Conservation (phyloP, 345 rosid species). For the Eucalyptus camaldulensis region DNA sequence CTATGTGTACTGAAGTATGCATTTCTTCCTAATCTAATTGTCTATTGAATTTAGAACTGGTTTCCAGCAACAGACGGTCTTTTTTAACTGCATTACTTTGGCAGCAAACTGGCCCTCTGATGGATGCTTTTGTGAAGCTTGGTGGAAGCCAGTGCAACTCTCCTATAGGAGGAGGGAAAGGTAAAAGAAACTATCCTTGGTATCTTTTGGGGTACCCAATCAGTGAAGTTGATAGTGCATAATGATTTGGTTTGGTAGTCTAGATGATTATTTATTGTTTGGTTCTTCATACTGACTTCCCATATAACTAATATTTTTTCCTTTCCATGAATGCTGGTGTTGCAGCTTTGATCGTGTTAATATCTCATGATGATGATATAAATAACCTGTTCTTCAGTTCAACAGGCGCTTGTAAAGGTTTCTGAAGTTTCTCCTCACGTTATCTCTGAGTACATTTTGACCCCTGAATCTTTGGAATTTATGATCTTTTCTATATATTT, state of each 20-base stretch:
- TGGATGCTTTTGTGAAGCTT: slow-evolving; percentile 35
- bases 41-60: background rate
- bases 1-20: background rate
- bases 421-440: background rate
- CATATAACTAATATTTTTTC: background rate
- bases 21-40: background rate
- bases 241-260: background rate
- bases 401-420: slow-evolving; percentile 57
- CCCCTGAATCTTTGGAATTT: background rate
- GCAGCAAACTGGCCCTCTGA: slow-evolving; percentile 33
- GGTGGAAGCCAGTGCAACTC: slow-evolving; percentile 47
- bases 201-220: background rate
- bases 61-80: background rate
- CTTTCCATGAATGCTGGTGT: slow-evolving; percentile 29
- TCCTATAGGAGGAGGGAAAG: slow-evolving; percentile 51
- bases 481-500: background rate
- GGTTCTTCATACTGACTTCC: background rate
- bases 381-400: slow-evolving; percentile 42
- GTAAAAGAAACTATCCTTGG: slow-evolving; percentile 7
- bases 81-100: background rate
- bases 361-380: slow-evolving; percentile 54
- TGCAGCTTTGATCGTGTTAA: slow-evolving; percentile 50
- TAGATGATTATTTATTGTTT: background rate
- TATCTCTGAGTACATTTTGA: background rate
- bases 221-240: background rate